These are phyloP conservation scores for Penicillium steckii DNA, from an alignment of 495 filamentous ascomycete genomes.

Conservation along the genomic window DNA sequence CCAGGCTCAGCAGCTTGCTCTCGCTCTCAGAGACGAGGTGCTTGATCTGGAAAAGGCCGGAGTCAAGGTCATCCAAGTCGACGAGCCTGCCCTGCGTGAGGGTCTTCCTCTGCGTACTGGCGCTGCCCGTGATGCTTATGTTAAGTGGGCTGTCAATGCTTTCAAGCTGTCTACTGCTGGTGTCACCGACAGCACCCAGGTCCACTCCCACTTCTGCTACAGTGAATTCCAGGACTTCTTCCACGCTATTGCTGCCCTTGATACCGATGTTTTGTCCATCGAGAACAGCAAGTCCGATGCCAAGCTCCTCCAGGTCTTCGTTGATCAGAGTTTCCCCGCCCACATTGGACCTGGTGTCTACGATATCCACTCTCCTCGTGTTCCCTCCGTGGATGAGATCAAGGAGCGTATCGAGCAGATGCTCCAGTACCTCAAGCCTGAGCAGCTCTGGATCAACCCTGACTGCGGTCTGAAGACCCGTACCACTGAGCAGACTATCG, in stretches of 20 bases:
- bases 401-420: constrained; percentile 96
- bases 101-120: constrained; percentile 94
- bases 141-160: constrained; percentile 92
- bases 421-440: constrained; percentile 87
- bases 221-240: constrained; percentile 99
- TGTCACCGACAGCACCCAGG: constrained; percentile 91
- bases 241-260: constrained; percentile 96
- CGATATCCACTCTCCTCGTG: constrained; percentile 98
- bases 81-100: constrained; percentile 98
- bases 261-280: constrained; percentile 96
- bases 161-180: constrained; percentile 93
- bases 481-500: constrained; percentile 68
- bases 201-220: constrained; percentile 99
- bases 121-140: constrained; percentile 88
- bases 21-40: constrained; percentile 97
- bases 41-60: constrained; percentile 95
- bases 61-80: constrained; percentile 96
- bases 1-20: constrained; percentile 96
- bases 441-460: constrained; percentile 98
- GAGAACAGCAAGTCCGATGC: constrained; percentile 99
- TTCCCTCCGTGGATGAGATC: constrained; percentile 94
- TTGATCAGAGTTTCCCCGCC: constrained; percentile 91
- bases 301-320: constrained; percentile 97
- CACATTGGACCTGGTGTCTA: constrained; percentile 99
- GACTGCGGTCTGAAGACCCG: constrained; percentile 99